Percentiles rank a stretch among this genome's conserved stretches.
These are phyloP conservation scores for Saturnispora serradocipensis DNA, from an alignment of 805 yeast species.

Conservation along the genomic window DNA sequence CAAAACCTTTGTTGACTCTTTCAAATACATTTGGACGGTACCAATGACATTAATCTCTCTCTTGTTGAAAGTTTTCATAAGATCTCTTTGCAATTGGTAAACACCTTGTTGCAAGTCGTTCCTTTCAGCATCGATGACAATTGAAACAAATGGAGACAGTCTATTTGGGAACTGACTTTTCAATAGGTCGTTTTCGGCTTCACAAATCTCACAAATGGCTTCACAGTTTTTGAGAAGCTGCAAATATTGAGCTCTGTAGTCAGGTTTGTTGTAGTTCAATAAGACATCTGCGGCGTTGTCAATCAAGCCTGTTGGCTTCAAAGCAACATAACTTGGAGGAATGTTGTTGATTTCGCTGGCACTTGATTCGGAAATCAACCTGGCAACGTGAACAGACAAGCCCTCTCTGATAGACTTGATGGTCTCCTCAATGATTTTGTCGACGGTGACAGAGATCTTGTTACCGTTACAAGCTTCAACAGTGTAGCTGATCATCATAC, in stretches of 20 bases:
- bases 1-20: constrained; percentile 57
- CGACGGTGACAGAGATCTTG: constrained; percentile 37
- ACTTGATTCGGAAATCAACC: constrained; percentile 37
- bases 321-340: constrained; percentile 86
- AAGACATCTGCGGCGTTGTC: constrained; percentile 68
- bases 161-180: constrained; percentile 51
- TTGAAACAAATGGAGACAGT: constrained; percentile 60
- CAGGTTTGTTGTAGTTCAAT: constrained; percentile 48
- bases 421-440: constrained; percentile 55
- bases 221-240: constrained; percentile 58
- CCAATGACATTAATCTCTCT: constrained; percentile 68
- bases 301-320: constrained; percentile 88
- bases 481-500: constrained; percentile 92
- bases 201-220: constrained; percentile 48
- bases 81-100: constrained; percentile 75
- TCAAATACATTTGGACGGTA: constrained; percentile 86
- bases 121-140: constrained; percentile 88
- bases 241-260: constrained; percentile 41
- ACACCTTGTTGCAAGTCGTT: constrained; percentile 85
- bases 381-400: constrained; percentile 60
- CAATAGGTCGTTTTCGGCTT: constrained; percentile 41
- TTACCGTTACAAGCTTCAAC: constrained; percentile 88
- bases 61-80: constrained; percentile 66
- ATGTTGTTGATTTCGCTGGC: constrained; percentile 45
- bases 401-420: constrained; percentile 58